Evolutionary conservation across 768 basidiomycete species (phyloP), one percentile per base, ranked within the genome.

Genomic region (Pleurotus cornucopiae): DNA sequence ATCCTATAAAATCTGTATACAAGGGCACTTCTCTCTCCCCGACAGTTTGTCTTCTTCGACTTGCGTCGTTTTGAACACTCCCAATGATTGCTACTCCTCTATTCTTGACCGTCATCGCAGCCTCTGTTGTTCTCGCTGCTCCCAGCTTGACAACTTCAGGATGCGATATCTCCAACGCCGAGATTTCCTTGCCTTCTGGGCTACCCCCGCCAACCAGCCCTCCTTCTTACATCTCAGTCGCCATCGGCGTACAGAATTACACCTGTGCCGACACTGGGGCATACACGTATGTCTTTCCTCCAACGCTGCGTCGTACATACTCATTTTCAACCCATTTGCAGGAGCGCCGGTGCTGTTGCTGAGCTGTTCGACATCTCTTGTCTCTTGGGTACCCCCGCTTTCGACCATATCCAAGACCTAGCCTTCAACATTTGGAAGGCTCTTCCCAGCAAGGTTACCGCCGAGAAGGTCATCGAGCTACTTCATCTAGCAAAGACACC

Each of bases 361-460:
- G 77, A 82, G 60, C 66, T 85, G 5, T 80, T 80, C 65, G 84
- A 85, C 61, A 71, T 76, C 37, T 82, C 81, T 0, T 83, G 83
- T 67, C 56, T 81, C 25, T 66, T 63, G 53, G 64, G 62, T 16
- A 67, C 68, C 6, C 58, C 69, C 13, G 46, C 60, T 12, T 76
- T 71, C 58, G 45, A 62, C 34, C 16, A 14, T 16, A 37, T 72
- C 49, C 69, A 75, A 37, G 67, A 75, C 37, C 9, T 57, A 0
- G 70, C 66, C 4, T 68, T 55, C 37, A 51, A 46, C 5, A 49
- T 57, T 2, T 73, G 73, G 73, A 45, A 62, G n/a, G 39, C 23
- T 13, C 58, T 63, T 2, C 59, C 62, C 3, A 20, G 54, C 7
- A 43, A 25, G 20, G n/a, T 66, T 55, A 63, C 67, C 5, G 51